phyloP scores from a whole-genome alignment of 192 early-diverging fungal species.

The Geranomyces michiganensis region DNA sequence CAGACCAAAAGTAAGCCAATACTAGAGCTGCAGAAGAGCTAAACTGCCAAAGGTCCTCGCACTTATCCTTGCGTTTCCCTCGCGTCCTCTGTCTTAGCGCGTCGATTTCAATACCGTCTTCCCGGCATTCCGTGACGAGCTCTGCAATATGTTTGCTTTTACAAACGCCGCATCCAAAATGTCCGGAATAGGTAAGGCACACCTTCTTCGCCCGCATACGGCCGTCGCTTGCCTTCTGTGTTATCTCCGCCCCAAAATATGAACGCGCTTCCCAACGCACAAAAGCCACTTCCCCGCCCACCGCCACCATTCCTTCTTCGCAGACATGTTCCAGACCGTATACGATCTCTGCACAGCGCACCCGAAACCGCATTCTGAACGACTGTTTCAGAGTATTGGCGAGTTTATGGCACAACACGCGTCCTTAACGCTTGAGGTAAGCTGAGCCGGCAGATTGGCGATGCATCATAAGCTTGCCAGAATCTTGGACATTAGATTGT shows the following conservation, averaged over 20 bases:
- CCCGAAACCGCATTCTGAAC: conserved; percentile 70
- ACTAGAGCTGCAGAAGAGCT: not conserved
- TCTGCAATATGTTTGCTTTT: conserved; percentile 25
- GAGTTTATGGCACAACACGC: conserved; percentile 68
- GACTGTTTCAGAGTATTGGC: conserved; percentile 66
- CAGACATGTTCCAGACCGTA: conserved; percentile 75
- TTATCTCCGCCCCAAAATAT: not conserved
- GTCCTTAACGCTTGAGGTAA: conserved; percentile 54
- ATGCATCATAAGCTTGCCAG: no score
- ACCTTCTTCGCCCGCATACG: no score
- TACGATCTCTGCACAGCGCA: conserved; percentile 81
- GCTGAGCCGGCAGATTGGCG: no score
- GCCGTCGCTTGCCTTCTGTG: not conserved
- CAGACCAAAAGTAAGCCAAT: not conserved
- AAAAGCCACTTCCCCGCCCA: no score
- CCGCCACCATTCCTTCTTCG: no score
- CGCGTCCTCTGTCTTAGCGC: conserved; percentile 1
- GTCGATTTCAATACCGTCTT: conserved; percentile 27
- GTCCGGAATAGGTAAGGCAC: conserved; percentile 29
- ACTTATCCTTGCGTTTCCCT: not conserved
- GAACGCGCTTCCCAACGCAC: not conserved
- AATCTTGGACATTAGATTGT: not conserved
- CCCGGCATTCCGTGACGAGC: conserved; percentile 18
- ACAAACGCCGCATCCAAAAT: conserved; percentile 7
- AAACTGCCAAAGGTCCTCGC: no score